Evolutionary conservation across 139 green algal genomes (phyloP), one percentile per base, ranked within the genome.

Genomic region (Coelastrella sp.): DNA sequence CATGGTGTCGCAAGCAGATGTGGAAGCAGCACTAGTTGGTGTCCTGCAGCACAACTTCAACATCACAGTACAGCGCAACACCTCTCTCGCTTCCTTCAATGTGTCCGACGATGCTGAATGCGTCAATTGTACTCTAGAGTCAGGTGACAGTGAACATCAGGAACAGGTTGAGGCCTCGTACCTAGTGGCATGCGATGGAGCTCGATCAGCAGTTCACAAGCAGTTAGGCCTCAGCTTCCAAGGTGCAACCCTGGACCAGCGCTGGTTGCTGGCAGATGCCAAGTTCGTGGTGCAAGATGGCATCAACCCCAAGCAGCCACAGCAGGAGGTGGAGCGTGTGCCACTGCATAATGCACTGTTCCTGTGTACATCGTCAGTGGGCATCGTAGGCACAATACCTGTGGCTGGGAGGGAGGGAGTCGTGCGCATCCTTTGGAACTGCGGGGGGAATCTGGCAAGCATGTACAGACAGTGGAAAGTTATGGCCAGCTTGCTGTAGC

Each of bases 51-150:
- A 80, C 66, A 57, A 17, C 2, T 73, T 71, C 54, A n/a, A n/a
- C 68, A 71, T 89, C 14, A 61, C 16, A 22, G 84, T 89, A n/a
- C 71, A 81, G 22, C 84, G 84, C 56, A 83, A 58, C 84, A 89
- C 84, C 3, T 5, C 16, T 22, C 84, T 89, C 13, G 8, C 14
- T 7, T 7, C 32, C 8, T 73, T 89, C 84, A 81, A 17, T 61
- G 84, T 68, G 14, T 14, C 64, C 10, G 32, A 60, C 0, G 65
- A 87, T 17, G 23, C 5, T 22, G 58, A n/a, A 20, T 59, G 64
- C 56, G 82, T 78, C 60, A 32, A 54, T 7, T 87, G 82, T 32
- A 64, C 64, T 16, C 32, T 77, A 47, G 23, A 71, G 61, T 7
- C 20, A 57, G 57, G 8, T 5, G 14, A 13, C 19, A 7, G 7